Evolutionary conservation across 2,329 filamentous ascomycete species (phyloP).

Genomic region (Hymenoscyphus scutula): DNA sequence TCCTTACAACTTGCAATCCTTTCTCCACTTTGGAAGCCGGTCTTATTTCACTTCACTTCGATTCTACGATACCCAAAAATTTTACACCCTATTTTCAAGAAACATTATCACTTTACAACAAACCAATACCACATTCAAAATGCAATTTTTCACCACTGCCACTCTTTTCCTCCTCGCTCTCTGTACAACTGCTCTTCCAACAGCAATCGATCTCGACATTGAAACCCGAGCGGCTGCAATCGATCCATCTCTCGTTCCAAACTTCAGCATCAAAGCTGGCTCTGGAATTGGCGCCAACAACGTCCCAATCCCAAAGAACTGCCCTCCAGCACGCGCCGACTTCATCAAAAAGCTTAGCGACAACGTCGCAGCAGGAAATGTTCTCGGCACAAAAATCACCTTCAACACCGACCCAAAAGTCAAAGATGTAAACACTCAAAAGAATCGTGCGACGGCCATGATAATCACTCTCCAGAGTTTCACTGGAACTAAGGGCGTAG

Average conservation of each 20-base stretch:
- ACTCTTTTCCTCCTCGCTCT: slow-evolving; percentile 4
- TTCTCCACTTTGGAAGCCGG: neutral
- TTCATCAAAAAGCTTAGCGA: slow-evolving; percentile 18
- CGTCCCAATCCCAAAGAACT: slow-evolving; percentile 18
- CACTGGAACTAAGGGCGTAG: slow-evolving; percentile 18
- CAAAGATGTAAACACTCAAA: slow-evolving; percentile 14
- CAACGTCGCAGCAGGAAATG: slow-evolving; percentile 24
- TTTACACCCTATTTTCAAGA: neutral
- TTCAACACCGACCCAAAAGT: slow-evolving; percentile 18
- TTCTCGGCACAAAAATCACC: slow-evolving; percentile 17
- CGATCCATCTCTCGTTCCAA: slow-evolving; percentile 18
- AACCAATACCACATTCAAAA: slow-evolving; percentile 4
- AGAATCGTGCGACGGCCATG: slow-evolving; percentile 20
- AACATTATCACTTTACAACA: neutral
- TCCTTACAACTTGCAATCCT: slow-evolving; percentile 5
- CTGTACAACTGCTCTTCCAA: slow-evolving; percentile 5
- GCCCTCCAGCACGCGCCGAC: slow-evolving; percentile 17
- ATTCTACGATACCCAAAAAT: slow-evolving; percentile 3
- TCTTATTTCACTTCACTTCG: neutral
- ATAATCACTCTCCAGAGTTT: slow-evolving; percentile 23
- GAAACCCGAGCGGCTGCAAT: neutral
- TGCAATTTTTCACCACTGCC: slow-evolving; percentile 9
- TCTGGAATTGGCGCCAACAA: slow-evolving; percentile 18
- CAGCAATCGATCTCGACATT: neutral
- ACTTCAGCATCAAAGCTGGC: slow-evolving; percentile 20